A percentile compares a stretch with the other conserved stretches of the same genome.
phyloP scores from a whole-genome alignment of 768 basidiomycete genomes.

The Pisolithus orientalis region DNA sequence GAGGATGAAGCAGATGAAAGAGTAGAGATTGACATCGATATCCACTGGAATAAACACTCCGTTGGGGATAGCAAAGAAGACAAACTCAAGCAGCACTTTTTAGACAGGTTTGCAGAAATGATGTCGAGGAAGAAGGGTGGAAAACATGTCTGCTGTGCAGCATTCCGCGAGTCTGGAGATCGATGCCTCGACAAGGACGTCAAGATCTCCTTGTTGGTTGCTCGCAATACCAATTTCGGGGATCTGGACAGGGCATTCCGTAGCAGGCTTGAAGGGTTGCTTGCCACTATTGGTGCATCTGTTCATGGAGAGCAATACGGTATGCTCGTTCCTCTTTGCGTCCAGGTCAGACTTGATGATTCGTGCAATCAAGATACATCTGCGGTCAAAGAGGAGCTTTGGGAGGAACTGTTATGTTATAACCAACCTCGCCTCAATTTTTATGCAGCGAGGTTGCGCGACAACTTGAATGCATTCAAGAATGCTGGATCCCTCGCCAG shows the following conservation, averaged over 20 bases:
- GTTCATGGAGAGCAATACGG: not conserved
- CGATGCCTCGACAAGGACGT: not conserved
- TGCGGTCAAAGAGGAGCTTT: not conserved
- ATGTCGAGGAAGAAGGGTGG: not conserved
- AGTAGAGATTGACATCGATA: slow-evolving; percentile 8
- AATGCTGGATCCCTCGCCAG: not conserved
- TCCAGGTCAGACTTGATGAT: not conserved
- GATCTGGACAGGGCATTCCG: not conserved
- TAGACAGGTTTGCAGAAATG: not conserved
- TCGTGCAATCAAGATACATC: not conserved
- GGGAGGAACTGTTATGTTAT: not conserved
- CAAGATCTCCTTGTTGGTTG: not conserved
- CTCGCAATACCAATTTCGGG: not conserved
- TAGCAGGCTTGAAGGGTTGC: not conserved
- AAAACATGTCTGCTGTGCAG: not conserved
- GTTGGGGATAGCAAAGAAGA: not conserved
- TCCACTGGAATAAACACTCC: not conserved
- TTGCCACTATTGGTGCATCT: not conserved
- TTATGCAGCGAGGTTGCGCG: not conserved
- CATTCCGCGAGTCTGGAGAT: not conserved
- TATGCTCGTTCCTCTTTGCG: not conserved
- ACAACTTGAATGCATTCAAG: not conserved
- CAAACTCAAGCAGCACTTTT: not conserved
- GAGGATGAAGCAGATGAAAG: not conserved
- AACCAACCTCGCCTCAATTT: not conserved